phyloP scores from a whole-genome alignment of 108 stramenopile genomes.

The Cyclotella kingstonii region DNA sequence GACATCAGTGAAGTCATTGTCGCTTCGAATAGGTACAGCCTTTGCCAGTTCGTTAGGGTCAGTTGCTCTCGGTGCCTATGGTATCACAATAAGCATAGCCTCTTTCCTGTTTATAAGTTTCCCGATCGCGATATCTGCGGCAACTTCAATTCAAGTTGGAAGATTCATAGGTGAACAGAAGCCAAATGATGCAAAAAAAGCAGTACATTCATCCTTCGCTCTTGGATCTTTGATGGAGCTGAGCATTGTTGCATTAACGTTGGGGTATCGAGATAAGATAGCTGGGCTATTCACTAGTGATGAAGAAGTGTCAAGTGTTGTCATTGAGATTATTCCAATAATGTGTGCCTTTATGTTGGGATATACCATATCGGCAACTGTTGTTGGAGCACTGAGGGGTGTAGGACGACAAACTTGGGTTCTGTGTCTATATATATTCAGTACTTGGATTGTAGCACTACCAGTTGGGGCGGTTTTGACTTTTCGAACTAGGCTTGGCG shows the following conservation, averaged over 20 bases:
- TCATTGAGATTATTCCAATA: neutral
- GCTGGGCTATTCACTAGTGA: neutral
- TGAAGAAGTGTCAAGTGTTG: neutral
- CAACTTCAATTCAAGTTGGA: neutral
- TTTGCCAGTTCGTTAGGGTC: neutral
- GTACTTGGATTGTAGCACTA: slow-evolving; percentile 1
- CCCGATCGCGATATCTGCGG: neutral
- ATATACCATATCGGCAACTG: too few relatives aligned
- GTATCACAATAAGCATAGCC: neutral
- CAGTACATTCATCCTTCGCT: too few relatives aligned
- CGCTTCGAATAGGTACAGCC: neutral
- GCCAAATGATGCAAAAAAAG: too few relatives aligned
- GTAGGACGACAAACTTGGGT: neutral
- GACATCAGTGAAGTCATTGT: neutral
- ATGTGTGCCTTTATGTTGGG: neutral
- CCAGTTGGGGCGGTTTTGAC: neutral
- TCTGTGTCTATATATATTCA: neutral
- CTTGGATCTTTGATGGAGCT: too few relatives aligned
- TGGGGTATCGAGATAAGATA: neutral
- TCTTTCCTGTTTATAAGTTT: neutral
- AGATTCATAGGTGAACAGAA: neutral
- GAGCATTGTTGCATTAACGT: neutral
- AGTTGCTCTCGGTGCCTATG: neutral
- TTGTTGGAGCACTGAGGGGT: neutral
- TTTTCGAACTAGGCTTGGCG: neutral